These are phyloP conservation scores for Fusarium clavum DNA, from an alignment of 2,329 filamentous ascomycete species.

Conservation along the genomic window DNA sequence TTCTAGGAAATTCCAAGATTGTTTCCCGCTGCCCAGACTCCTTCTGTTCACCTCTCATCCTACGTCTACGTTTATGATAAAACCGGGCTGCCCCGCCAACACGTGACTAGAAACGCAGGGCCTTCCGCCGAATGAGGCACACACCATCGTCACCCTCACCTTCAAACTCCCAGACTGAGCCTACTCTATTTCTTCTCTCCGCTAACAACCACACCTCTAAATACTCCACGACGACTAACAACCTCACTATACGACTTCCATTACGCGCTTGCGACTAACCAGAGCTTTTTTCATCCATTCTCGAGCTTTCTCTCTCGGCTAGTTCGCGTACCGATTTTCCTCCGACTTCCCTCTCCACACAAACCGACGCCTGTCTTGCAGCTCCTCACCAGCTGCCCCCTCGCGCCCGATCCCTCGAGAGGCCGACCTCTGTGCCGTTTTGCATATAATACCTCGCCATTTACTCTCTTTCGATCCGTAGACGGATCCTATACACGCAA, in stretches of 20 bases:
- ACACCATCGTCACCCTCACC: constrained; percentile 47
- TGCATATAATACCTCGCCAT: constrained; percentile 38
- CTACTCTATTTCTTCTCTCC: constrained; percentile 44
- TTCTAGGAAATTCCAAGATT: constrained; percentile 10
- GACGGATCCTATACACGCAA: constrained; percentile 50
- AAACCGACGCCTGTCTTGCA: constrained; percentile 27
- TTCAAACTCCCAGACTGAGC: constrained; percentile 46
- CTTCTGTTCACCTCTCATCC: constrained; percentile 9
- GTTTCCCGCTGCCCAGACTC: constrained; percentile 1
- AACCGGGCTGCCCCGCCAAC: constrained; percentile 48
- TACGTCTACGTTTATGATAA: constrained; percentile 2
- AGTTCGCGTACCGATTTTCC: constrained; percentile 37
- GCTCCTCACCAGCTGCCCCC: constrained; percentile 40
- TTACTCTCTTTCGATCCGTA: constrained; percentile 41
- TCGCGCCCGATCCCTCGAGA: constrained; percentile 25
- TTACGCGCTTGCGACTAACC: constrained; percentile 32
- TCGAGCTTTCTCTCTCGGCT: constrained; percentile 32
- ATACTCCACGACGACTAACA: constrained; percentile 29
- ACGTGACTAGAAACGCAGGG: constrained; percentile 49
- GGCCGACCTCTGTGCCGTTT: constrained; percentile 38
- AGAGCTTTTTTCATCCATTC: constrained; percentile 14
- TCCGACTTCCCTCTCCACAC: constrained; percentile 29
- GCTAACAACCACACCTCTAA: constrained; percentile 30
- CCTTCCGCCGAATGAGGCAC: constrained; percentile 45
- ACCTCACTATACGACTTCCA: constrained; percentile 32